Evolutionary conservation across 345 rosid species (phyloP), one percentile per base, ranked within the genome.

Genomic region (Eutrema yunnanense): DNA sequence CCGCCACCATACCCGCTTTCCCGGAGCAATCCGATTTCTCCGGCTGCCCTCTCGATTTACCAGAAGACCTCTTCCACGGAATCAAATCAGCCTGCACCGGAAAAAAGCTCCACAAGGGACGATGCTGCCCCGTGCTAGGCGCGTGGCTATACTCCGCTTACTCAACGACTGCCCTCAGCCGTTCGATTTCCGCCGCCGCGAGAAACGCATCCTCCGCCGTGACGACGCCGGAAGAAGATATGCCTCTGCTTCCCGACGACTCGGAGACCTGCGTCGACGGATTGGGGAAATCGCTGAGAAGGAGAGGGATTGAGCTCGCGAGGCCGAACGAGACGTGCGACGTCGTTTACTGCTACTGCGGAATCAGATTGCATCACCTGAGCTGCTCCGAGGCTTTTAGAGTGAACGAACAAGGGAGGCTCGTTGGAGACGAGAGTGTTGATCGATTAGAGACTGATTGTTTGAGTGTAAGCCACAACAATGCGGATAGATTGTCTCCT

Each of bases 111-210:
- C 84, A 54, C 67, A 84, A 76, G 6, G 79, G 81, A 75, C 78
- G 87, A 11, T 94, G 98, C 84, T 94, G 98, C 72, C 97, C 98
- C 6, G 92, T 89, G 8, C 85, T 94, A 16, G 96, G 92, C 19
- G 85, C 97, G 12, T 91, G 96, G 96, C 87, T 94, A 8, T 94
- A 88, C 82, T 48, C 92, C 2, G 95, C 97, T 27, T 91, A 94
- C 85, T 86, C 96, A 3, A 54, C 93, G 80, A 84, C 96, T 0
- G 94, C 93, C 5, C 84, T 88, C 0, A 74, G 84, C 57, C 64
- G 78, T 11, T 63, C 78, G 12, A 73, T 71, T 12, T 67, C 78
- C 13, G 62, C 74, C 47, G 74, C 77, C 10, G 69, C 41, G 1
- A 41, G 76, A 56, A 67, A 42, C 50, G 38, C 53, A 1, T 60